Evolutionary conservation across 352 stramenopile genomes (phyloP), one percentile per base, ranked within the genome.

Genomic region (Globisporangium cystogenes): DNA sequence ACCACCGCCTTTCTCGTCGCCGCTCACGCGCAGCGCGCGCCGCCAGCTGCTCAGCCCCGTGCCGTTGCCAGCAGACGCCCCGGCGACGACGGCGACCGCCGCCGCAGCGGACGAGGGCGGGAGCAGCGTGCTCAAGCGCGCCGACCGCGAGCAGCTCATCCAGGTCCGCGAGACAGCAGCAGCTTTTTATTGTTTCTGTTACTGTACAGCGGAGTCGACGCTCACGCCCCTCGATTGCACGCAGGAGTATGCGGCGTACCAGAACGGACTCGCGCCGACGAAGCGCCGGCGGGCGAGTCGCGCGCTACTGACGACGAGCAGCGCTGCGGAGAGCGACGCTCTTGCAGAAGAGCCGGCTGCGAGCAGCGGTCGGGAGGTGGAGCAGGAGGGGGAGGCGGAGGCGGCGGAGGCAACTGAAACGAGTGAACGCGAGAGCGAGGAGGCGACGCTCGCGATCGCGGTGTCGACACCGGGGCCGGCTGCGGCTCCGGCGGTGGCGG

Each of bases 241-340:
- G 20, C n/a, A 59, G 53, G 53, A 59, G 45, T 59, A 59, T 26
- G 45, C 43, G 33, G 27, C 43, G 44, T 59, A 47, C 43, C 53
- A 59, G 35, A 51, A 46, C 21, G 43, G 43, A 5, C 29, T 59
- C 18, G 35, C 53, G 20, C 23, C 53, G n/a, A 26, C 44, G 33
- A 59, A 59, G 26, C 27, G 53, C 8, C 53, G 33, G 35, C 43
- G 45, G 0, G 35, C 43, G 26, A 59, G 43, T 45, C 53, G 33
- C 3, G 39, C 43, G 46, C 51, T 50, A 10, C 20, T n/a, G 3
- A 21, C 33, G 16, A 46, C 52, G n/a, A n/a, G n/a, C n/a, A n/a
- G n/a, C n/a, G n/a, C n/a, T n/a, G n/a, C n/a, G n/a, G n/a, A n/a
- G n/a, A n/a, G n/a, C n/a, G n/a, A n/a, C n/a, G n/a, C n/a, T n/a